These are phyloP conservation scores for Lanmaoa pseudosensibilis DNA, from an alignment of 768 basidiomycete genomes.

Conservation along the genomic window DNA sequence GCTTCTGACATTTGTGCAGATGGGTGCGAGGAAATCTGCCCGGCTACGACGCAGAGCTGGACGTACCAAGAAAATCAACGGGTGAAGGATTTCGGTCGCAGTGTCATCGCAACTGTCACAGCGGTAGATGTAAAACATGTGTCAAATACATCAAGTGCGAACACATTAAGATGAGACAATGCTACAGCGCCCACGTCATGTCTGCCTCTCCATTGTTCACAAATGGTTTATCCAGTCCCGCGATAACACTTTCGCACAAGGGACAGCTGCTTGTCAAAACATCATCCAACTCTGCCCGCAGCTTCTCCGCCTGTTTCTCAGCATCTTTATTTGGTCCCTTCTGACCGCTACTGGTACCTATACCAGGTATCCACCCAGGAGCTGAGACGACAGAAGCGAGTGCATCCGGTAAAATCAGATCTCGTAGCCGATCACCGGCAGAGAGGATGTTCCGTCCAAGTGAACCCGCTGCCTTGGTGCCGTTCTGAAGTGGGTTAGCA, in stretches of 20 bases:
- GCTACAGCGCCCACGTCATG: conserved; percentile 70
- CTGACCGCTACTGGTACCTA: conserved; percentile 48
- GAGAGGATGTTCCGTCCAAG: conserved; percentile 80
- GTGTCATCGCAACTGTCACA: not conserved
- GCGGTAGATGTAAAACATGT: conserved; percentile 11
- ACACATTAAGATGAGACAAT: not conserved
- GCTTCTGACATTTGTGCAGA: conserved; percentile 41
- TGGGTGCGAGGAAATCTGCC: conserved; percentile 79
- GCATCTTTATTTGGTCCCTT: conserved; percentile 47
- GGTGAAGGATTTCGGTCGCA: conserved; percentile 40
- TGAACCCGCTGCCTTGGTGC: conserved; percentile 62
- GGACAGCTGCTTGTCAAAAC: conserved; percentile 88
- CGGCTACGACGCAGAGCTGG: conserved; percentile 72
- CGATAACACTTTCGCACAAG: conserved; percentile 87
- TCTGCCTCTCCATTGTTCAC: conserved; percentile 76
- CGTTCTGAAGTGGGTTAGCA: conserved; percentile 56
- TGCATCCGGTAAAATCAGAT: conserved; percentile 92
- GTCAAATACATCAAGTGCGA: conserved; percentile 1
- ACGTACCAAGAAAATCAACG: conserved; percentile 77
- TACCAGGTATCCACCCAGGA: conserved; percentile 75
- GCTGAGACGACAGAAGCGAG: conserved; percentile 81
- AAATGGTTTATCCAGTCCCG: conserved; percentile 85
- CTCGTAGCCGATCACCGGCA: conserved; percentile 85
- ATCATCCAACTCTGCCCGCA: conserved; percentile 86
- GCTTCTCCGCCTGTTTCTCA: conserved; percentile 64